Evolutionary conservation across 2,329 filamentous ascomycete species (phyloP), one percentile per base, ranked within the genome.

Genomic region (Penicillium paneum): DNA sequence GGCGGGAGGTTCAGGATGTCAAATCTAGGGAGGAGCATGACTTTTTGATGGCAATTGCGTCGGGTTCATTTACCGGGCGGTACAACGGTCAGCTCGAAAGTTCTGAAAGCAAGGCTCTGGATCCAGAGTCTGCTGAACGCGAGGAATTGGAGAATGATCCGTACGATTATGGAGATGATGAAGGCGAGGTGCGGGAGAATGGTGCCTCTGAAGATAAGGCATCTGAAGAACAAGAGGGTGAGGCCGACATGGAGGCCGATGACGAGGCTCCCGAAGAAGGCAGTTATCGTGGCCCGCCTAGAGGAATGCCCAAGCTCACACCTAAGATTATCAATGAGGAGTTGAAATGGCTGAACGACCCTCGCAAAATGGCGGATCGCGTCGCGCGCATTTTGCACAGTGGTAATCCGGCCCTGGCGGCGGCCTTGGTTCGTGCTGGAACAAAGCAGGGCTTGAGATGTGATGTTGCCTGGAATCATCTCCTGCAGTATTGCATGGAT

Each of bases 381-480:
- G 85, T 96, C 39, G 77, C 78, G 49, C 76, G 78, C 46, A 77
- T 84, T 17, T 76, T 97, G 44, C 70, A 69, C 5, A 79, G 81
- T 55, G 81, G 81, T 39, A 78, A 85, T 31, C 81, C 81, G 35
- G 82, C 85, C 2, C 85, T 90, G 66, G 91, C 91, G 26, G 72
- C 87, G 39, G 76, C 83, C 19, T 71, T 96, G 55, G 83, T 88
- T 35, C 84, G 88, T 54, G 78, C 81, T 62, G 87, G 88, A 24
- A 66, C 71, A n/a, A 91, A 86, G 70, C 84, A 81, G 61, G 72
- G 78, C 0, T 79, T 82, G 60, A 76, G 85, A 54, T 85, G 88
- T 59, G 78, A 83, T 4, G 91, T 95, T 54, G 86, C 88, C 55
- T 99, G 93, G 92, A 97, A 97, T 72, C 83, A 89, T 67, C 73